phyloP scores from a whole-genome alignment of 2,329 filamentous ascomycete species.

The Helicocarpus griseus region DNA sequence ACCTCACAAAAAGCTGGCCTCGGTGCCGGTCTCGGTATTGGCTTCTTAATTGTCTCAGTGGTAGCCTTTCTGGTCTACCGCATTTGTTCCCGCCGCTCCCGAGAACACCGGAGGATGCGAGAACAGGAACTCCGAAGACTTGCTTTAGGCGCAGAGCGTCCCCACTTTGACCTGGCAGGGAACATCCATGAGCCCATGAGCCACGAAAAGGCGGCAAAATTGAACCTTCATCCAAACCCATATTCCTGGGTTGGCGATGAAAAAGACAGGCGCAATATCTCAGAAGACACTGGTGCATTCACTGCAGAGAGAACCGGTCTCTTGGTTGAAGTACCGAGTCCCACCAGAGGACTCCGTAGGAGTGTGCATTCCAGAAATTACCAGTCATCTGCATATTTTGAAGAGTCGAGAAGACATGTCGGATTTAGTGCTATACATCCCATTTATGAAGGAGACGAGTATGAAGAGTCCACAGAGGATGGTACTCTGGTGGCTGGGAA shows the following conservation, averaged over 20 bases:
- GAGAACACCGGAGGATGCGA: conserved; percentile 30
- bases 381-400: conserved; percentile 36
- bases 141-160: conserved; percentile 41
- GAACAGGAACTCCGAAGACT: conserved; percentile 48
- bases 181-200: conserved; percentile 17
- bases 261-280: conserved; percentile 15
- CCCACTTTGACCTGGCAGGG: conserved; percentile 34
- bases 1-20: conserved; percentile 46
- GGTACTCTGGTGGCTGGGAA: conserved; percentile 7
- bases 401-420: conserved; percentile 40
- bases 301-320: conserved; percentile 34
- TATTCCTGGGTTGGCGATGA: conserved; percentile 23
- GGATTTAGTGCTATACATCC: conserved; percentile 50
- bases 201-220: conserved; percentile 1
- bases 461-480: conserved; percentile 33
- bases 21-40: conserved; percentile 57
- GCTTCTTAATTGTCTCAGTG: conserved; percentile 43
- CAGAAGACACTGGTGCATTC: conserved; percentile 20
- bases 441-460: conserved; percentile 54
- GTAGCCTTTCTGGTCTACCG: conserved; percentile 43
- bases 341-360: conserved; percentile 30
- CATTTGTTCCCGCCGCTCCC: conserved; percentile 34
- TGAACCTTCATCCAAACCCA: conserved; percentile 10
- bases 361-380: conserved; percentile 29
- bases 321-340: conserved; percentile 31